Evolutionary conservation across 2,329 filamentous ascomycete genomes (phyloP).

Genomic region (Dothideomycetes sp.): DNA sequence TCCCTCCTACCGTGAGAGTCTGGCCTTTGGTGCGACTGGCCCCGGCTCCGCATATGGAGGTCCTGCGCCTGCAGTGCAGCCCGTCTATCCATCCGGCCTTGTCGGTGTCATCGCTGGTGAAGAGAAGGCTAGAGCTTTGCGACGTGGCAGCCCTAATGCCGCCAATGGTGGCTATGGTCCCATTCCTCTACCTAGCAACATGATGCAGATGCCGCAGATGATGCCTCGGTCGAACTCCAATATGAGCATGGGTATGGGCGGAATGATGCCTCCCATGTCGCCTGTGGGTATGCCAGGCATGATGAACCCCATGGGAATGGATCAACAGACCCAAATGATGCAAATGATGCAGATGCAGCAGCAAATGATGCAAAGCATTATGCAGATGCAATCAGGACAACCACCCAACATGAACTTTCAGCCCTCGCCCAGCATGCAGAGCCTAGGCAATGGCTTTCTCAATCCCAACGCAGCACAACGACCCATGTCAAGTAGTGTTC

Average conservation of each 20-base stretch:
- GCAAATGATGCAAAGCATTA: slow-evolving; percentile 28
- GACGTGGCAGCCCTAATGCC: slow-evolving; percentile 57
- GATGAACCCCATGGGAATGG: slow-evolving; percentile 5
- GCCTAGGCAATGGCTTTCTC: slow-evolving; percentile 7
- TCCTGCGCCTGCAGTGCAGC: slow-evolving; percentile 17
- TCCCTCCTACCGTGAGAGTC: slow-evolving; percentile 59
- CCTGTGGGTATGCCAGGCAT: slow-evolving; percentile 4
- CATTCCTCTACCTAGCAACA: slow-evolving; percentile 20
- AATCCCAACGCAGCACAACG: slow-evolving; percentile 9
- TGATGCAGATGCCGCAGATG: slow-evolving; percentile 13
- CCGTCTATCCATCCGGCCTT: slow-evolving; percentile 59
- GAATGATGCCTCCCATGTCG: slow-evolving; percentile 9
- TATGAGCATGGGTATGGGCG: slow-evolving; percentile 17
- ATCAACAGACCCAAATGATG: slow-evolving; percentile 21
- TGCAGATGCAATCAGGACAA: slow-evolving; percentile 24
- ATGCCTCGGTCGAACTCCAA: slow-evolving; percentile 23
- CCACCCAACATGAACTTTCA: slow-evolving; percentile 9
- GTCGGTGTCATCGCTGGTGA: slow-evolving; percentile 82
- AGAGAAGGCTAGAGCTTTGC: slow-evolving; percentile 65
- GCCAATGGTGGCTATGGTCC: slow-evolving; percentile 7
- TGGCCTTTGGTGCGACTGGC: slow-evolving; percentile 45
- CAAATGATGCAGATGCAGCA: slow-evolving; percentile 28
- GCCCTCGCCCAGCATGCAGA: slow-evolving; percentile 3
- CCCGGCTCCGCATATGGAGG: slow-evolving; percentile 16
- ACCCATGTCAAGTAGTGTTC: slow-evolving; percentile 37